Conservation (phyloP, 1,284 basidiomycete genomes). For the Puccinia horiana region DNA sequence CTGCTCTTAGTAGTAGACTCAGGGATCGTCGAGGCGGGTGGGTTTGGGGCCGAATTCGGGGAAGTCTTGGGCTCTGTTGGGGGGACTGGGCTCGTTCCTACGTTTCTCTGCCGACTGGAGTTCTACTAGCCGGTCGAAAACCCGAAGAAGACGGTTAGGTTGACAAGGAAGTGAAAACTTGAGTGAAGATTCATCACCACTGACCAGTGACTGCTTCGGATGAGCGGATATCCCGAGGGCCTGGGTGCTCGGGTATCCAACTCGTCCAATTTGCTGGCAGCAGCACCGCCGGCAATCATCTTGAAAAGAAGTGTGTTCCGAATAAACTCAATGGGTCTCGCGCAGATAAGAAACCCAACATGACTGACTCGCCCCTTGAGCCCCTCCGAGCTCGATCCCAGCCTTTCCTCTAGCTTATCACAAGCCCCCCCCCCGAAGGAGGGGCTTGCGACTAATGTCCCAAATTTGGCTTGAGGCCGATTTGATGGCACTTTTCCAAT, state of each 20-base stretch:
- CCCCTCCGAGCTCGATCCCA: no score
- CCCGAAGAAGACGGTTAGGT: not conserved
- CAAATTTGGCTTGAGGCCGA: no score
- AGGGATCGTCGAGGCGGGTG: not conserved
- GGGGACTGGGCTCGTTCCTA: not conserved
- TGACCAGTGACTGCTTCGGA: slow-evolving; percentile 3
- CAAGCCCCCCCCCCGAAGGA: no score
- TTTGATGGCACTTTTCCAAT: no score
- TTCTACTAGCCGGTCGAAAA: not conserved
- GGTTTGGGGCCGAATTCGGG: not conserved
- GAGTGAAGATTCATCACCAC: not conserved
- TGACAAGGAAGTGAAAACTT: not conserved
- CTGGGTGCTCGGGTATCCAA: not conserved
- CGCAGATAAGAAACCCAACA: no score
- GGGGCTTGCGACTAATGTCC: no score
- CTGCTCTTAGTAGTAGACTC: not conserved
- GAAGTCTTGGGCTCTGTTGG: not conserved
- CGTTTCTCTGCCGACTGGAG: not conserved
- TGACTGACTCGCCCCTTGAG: no score
- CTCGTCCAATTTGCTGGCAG: not conserved
- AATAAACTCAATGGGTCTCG: no score
- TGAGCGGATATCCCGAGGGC: not conserved
- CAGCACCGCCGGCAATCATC: not conserved
- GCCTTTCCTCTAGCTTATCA: no score
- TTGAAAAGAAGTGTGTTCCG: no score